Base-by-base conservation (phyloP, 176 grass and related monocot species). In the Juncus effusus region DNA sequence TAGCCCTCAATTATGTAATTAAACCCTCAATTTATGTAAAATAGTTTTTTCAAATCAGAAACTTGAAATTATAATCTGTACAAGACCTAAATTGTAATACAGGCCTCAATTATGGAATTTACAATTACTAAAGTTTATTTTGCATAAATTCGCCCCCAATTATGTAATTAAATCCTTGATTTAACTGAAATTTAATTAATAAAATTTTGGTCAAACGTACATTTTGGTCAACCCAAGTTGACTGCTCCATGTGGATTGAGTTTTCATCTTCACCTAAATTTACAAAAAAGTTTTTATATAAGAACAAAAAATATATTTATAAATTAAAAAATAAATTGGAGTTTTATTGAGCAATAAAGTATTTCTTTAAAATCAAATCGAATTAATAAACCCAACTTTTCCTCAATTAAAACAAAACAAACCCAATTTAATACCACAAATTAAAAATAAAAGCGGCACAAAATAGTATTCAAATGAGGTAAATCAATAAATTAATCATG, bases 231-330 rank as follows among this genome's bases (percentile, higher is more conserved):
- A 76, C 37, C 65, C 87, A 79, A 58, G 85, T 82, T 11, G 68
- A 83, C 72, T 89, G 75, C 74, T 87, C 85, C 75, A 99, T 77
- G 72, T 64, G 75, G 68, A 62, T 69, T 3, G 85, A 99, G 64
- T 70, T 61, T 13, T 87, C 83, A 78, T 93, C 80, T 62, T 80
- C 80, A 70, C 94, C 94, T 99, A 74, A 80, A 88, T 19, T 42
- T 35, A 49, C 16, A 53, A 76, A 82, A 41, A 65, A 78, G 45
- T 66, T 56, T 42, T 54, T 12, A 71, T 44, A 12, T 56, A 41
- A 16, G 54, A 71, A 71, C 40, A 42, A 15, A 70, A 36, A 40
- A 7, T 38, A 47, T 1, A 28, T 47, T 47, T 47, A 47, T 47
- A 9, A 47, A 47, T 47, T 28, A 28, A 28, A 28, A 28, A 28